Percentiles rank a stretch among this genome's conserved stretches.
Evolutionary conservation across 1,139 yeast genomes (phyloP).

Genomic region (Maudiozyma humilis): DNA sequence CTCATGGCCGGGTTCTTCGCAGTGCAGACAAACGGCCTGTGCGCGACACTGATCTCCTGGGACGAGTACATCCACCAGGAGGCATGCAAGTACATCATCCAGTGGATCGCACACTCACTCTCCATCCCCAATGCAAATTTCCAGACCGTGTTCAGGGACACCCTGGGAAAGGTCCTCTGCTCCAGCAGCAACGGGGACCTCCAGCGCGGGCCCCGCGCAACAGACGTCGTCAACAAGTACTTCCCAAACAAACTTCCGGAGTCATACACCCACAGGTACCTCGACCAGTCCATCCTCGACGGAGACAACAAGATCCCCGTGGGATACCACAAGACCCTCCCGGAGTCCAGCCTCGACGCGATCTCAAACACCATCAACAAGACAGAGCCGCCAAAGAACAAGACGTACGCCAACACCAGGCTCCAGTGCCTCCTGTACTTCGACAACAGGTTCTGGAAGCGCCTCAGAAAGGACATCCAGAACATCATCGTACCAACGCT

Average conservation of each 20-base stretch:
- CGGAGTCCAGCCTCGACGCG: constrained; percentile 33
- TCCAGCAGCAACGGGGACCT: constrained; percentile 21
- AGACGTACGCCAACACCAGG: constrained; percentile 36
- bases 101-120: constrained; percentile 44
- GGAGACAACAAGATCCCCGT: constrained; percentile 22
- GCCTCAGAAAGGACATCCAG: constrained; percentile 40
- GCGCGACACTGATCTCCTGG: constrained; percentile 46
- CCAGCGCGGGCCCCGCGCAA: too few relatives aligned
- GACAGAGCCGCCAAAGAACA: constrained; percentile 24
- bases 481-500: constrained; percentile 46
- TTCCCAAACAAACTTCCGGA: constrained; percentile 16
- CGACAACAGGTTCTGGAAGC: constrained; percentile 49
- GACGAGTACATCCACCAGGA: constrained; percentile 44
- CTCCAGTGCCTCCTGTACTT: constrained; percentile 46
- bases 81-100: constrained; percentile 37
- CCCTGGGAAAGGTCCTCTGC: constrained; percentile 27
- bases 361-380: constrained; percentile 34
- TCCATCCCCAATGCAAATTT: constrained; percentile 32
- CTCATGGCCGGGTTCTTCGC: constrained; percentile 30
- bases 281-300: constrained; percentile 23
- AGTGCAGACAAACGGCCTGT: constrained; percentile 44
- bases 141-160: constrained; percentile 32
- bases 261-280: constrained; percentile 21
- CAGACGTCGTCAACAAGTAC: constrained; percentile 18
- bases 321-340: constrained; percentile 34